Evolutionary conservation across 345 rosid species (phyloP).

Genomic region (Turritis glabra): DNA sequence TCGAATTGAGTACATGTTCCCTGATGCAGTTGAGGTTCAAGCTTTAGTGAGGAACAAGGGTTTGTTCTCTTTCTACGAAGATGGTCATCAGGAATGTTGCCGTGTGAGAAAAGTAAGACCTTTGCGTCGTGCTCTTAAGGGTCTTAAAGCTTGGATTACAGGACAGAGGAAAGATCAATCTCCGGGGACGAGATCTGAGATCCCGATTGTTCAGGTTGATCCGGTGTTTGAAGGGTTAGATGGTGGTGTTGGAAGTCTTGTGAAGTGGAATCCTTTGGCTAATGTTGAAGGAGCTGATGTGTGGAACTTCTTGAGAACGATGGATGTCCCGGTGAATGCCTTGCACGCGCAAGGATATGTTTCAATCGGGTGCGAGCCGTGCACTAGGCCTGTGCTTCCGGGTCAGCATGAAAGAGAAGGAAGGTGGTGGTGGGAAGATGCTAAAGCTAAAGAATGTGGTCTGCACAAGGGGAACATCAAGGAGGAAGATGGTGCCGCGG

Average conservation of each 20-base stretch:
- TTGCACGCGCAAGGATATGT: slow-evolving; percentile 78
- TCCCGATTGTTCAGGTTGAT: slow-evolving; percentile 89
- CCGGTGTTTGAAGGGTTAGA: slow-evolving; percentile 87
- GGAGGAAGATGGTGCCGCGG: slow-evolving; percentile 45
- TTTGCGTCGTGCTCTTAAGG: slow-evolving; percentile 81
- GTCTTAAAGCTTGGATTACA: slow-evolving; percentile 93
- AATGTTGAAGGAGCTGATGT: slow-evolving; percentile 71
- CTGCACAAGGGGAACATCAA: slow-evolving; percentile 87
- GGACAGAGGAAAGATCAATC: slow-evolving; percentile 98
- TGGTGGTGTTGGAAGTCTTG: slow-evolving; percentile 84
- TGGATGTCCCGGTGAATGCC: slow-evolving; percentile 84
- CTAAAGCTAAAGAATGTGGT: slow-evolving; percentile 96
- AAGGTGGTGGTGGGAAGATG: slow-evolving; percentile 99
- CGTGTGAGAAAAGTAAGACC: slow-evolving; percentile 97
- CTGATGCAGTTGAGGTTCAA: slow-evolving; percentile 93
- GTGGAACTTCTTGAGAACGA: slow-evolving; percentile 82
- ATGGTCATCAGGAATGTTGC: slow-evolving; percentile 98
- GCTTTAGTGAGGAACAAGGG: slow-evolving; percentile 90
- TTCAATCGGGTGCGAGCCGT: slow-evolving; percentile 97
- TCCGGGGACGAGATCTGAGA: slow-evolving; percentile 75
- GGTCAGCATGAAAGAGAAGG: slow-evolving; percentile 99
- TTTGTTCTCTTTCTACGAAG: slow-evolving; percentile 88
- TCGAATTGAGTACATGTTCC: slow-evolving; percentile 89
- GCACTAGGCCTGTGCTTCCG: slow-evolving; percentile 90
- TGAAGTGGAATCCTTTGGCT: slow-evolving; percentile 97